Conservation (phyloP, 768 basidiomycete genomes). For the Pulveroboletus ravenelii region DNA sequence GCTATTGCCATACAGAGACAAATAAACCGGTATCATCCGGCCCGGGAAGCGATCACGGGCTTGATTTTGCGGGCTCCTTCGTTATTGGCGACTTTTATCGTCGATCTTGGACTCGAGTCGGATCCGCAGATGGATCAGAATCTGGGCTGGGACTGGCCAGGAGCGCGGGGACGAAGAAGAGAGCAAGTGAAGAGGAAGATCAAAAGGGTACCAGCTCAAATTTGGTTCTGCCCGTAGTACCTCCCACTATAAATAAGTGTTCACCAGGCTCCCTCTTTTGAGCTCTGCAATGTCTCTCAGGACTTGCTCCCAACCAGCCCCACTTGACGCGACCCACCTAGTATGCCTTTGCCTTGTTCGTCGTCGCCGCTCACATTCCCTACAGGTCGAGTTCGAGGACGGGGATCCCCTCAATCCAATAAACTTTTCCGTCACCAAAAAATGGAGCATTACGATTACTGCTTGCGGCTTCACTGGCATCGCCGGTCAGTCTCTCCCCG, state of each 20-base stretch:
- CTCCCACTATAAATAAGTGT: background rate
- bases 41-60: background rate
- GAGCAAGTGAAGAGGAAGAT: background rate
- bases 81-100: constrained; percentile 5
- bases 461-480: constrained; percentile 33
- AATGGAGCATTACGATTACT: constrained; percentile 39
- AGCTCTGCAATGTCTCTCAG: background rate
- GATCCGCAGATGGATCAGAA: constrained; percentile 14
- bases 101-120: constrained; percentile 2
- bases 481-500: constrained; percentile 21
- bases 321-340: constrained; percentile 4
- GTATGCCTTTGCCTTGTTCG: constrained; percentile 2
- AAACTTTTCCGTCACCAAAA: constrained; percentile 34
- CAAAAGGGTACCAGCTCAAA: constrained; percentile 5
- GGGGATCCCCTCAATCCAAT: constrained; percentile 38
- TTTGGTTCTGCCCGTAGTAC: constrained; percentile 8
- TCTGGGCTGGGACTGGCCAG: background rate
- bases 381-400: constrained; percentile 38
- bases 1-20: constrained; percentile 20
- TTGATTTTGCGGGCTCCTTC: background rate
- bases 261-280: too few relatives aligned
- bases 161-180: constrained; percentile 5
- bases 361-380: constrained; percentile 1
- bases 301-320: background rate
- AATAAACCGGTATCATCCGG: constrained; percentile 9